A percentile compares a stretch with the other conserved stretches of the same genome.
phyloP scores from a whole-genome alignment of 768 basidiomycete species.

The Psilocybe azurescens region DNA sequence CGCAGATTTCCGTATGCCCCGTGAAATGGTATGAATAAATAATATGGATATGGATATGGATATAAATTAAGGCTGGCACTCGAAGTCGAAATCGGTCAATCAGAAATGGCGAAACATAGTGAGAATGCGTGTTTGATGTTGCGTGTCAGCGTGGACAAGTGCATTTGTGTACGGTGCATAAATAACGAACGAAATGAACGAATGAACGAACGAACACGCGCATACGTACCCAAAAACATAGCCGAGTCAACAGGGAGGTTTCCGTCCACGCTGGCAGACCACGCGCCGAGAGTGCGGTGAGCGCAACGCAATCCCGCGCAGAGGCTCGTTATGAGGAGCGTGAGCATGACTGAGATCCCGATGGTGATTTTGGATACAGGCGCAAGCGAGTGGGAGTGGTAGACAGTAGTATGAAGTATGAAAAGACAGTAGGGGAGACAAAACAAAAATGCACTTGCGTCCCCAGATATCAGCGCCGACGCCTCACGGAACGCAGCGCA shows the following conservation, averaged over 20 bases:
- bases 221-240: slow-evolving; percentile 64
- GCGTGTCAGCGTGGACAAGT: no score
- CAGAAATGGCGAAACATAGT: no score
- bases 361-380: no score
- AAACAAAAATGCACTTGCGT: slow-evolving; percentile 45
- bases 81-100: no score
- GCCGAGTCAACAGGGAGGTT: slow-evolving; percentile 75
- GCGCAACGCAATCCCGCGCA: slow-evolving; percentile 54
- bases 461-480: slow-evolving; percentile 76
- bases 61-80: no score
- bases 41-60: no score
- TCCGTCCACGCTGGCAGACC: slow-evolving; percentile 75
- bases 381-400: background rate
- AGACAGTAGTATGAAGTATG: background rate
- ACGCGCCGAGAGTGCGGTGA: slow-evolving; percentile 59
- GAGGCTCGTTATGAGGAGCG: slow-evolving; percentile 67
- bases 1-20: no score
- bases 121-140: no score
- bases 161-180: no score
- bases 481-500: slow-evolving; percentile 73
- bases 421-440: background rate
- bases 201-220: no score
- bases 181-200: no score
- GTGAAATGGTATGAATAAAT: no score
- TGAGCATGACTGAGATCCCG: slow-evolving; percentile 72